phyloP scores from a whole-genome alignment of 2,329 filamentous ascomycete species.

The Colletotrichum gigasporum region DNA sequence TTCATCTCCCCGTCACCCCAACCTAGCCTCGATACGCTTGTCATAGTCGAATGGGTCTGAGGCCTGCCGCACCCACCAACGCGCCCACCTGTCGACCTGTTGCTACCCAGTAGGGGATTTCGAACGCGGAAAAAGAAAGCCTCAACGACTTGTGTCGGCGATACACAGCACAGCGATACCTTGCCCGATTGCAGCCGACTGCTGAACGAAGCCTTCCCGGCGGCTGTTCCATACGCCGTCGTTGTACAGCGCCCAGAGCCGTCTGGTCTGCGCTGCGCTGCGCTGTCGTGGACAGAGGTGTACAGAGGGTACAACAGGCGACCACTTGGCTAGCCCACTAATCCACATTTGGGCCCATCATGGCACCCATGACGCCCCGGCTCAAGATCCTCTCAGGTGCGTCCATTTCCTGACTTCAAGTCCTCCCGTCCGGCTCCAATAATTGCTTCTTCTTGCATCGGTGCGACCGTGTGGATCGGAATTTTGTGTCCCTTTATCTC shows the following conservation, averaged over 20 bases:
- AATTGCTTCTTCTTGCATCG: slow-evolving; percentile 34
- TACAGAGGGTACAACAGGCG: slow-evolving; percentile 29
- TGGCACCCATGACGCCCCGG: slow-evolving; percentile 69
- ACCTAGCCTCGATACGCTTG: slow-evolving; percentile 28
- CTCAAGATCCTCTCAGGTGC: slow-evolving; percentile 70
- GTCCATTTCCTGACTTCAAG: slow-evolving; percentile 44
- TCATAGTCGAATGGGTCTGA: slow-evolving; percentile 32
- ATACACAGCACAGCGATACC: slow-evolving; percentile 13
- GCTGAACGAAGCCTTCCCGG: slow-evolving; percentile 21
- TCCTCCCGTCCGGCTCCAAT: slow-evolving; percentile 28
- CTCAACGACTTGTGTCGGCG: slow-evolving; percentile 4
- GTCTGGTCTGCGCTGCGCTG: slow-evolving; percentile 15
- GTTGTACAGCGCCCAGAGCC: slow-evolving; percentile 19
- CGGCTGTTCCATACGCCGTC: slow-evolving; percentile 19
- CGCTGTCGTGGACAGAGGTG: slow-evolving; percentile 21
- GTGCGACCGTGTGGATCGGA: slow-evolving; percentile 39
- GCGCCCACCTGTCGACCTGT: slow-evolving; percentile 26
- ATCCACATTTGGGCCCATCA: slow-evolving; percentile 54
- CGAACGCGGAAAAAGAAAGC: slow-evolving; percentile 17
- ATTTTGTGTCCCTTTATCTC: slow-evolving; percentile 38
- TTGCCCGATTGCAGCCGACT: not conserved
- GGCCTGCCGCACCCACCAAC: slow-evolving; percentile 27
- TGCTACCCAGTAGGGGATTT: slow-evolving; percentile 15
- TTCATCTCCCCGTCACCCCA: slow-evolving; percentile 26
- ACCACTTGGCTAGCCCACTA: slow-evolving; percentile 44